These are phyloP conservation scores for Huiozyma sinensis DNA, from an alignment of 805 yeast genomes.

Conservation along the genomic window DNA sequence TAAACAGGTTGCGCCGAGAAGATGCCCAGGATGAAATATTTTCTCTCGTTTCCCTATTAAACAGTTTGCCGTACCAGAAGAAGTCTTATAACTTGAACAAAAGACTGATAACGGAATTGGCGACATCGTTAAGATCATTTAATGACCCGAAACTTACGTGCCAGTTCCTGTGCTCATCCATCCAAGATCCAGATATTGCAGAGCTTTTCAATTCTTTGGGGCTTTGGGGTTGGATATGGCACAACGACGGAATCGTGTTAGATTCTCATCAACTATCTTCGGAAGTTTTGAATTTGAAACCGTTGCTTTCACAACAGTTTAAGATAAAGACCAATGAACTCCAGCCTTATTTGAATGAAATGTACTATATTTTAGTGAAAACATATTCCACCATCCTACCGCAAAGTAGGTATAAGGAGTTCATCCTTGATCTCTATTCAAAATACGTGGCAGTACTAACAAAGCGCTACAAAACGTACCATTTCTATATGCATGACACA, in stretches of 20 bases:
- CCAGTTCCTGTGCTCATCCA: conserved; percentile 15
- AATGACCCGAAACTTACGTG: conserved; percentile 22
- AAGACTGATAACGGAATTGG: conserved; percentile 13
- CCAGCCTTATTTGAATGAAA: conserved; percentile 12
- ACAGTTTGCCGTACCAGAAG: conserved; percentile 5
- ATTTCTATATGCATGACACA: conserved; percentile 11
- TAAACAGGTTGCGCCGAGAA: conserved; percentile 9
- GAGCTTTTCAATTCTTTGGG: conserved; percentile 21
- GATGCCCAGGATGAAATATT: conserved; percentile 20
- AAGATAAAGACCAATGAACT: not conserved
- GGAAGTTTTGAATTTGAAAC: not conserved
- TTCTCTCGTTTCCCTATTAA: conserved; percentile 10
- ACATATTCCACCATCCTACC: conserved; percentile 7
- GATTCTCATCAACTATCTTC: conserved; percentile 1
- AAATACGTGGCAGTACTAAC: conserved; percentile 1
- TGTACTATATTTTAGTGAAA: conserved; percentile 16
- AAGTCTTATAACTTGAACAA: conserved; percentile 9
- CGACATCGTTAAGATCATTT: conserved; percentile 15
- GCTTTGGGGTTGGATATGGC: conserved; percentile 19
- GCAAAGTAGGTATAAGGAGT: conserved; percentile 6
- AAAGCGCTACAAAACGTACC: not conserved
- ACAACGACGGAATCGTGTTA: conserved; percentile 7
- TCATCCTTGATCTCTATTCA: not conserved
- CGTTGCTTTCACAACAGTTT: conserved; percentile 6
- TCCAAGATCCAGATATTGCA: conserved; percentile 5